Evolutionary conservation across 176 grass and related monocot genomes (phyloP), one percentile per base, ranked within the genome.

Genomic region (Rhynchospora pubera): DNA sequence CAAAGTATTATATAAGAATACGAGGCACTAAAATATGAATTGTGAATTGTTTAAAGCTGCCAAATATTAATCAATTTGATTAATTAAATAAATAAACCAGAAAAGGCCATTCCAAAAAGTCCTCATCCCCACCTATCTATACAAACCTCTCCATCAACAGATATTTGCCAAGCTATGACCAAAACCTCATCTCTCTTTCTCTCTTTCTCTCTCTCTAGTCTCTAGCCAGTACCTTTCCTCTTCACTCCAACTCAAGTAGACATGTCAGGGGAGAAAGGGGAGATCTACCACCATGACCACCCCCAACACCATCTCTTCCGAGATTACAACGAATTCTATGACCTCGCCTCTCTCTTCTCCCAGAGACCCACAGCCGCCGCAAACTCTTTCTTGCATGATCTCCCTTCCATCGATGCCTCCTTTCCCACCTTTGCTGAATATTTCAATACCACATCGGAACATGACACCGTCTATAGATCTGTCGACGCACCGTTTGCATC

Each of bases 271-370:
- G 71, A 86, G 80, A 55, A 9, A 85, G 56, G 65, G 13, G 83
- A 88, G 56, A 71, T 61, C 23, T 73, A 55, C 19, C 48, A 64
- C 46, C 84, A 53, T 16, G 72, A 77, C n/a, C 44, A 44, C 10
- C 19, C 19, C 10, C 45, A 68, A 44, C 86, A 70, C 3, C 14
- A 80, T 18, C 22, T 74, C 12, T 23, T 72, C 18, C 15, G 87
- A 4, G 85, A 91, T 12, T 89, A 79, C 69, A 5, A 61, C 18
- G 62, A 83, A 58, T 89, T 88, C 79, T 88, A 90, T 1, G 96
- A 98, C 52, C 90, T 94, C 50, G 79, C 89, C 23, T 86, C 89
- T 66, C 75, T 98, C 65, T 90, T 98, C 89, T 78, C 84, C 45
- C 85, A 88, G 79, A 88, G 75, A 26, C 84, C 80, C 7, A 45